These are phyloP conservation scores for Penicillium nordicum DNA, from an alignment of 2,329 filamentous ascomycete species.

Conservation along the genomic window DNA sequence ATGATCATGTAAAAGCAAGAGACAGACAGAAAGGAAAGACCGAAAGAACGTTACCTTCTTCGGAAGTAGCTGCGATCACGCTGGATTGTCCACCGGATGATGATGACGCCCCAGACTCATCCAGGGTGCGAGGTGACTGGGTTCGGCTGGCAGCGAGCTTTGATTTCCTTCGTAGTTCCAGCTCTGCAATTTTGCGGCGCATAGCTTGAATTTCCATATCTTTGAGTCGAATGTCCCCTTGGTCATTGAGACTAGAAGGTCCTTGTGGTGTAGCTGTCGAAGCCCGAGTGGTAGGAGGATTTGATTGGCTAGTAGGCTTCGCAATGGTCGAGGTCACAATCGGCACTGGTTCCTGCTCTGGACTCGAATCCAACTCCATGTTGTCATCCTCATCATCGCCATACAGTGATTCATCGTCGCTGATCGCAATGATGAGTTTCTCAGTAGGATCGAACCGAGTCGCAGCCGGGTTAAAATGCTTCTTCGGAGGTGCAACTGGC, in stretches of 20 bases:
- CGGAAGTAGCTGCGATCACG: neutral
- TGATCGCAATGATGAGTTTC: slow-evolving; percentile 77
- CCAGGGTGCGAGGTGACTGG: slow-evolving; percentile 33
- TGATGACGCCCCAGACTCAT: slow-evolving; percentile 21
- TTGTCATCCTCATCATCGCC: slow-evolving; percentile 29
- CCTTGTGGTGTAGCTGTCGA: slow-evolving; percentile 37
- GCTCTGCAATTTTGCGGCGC: slow-evolving; percentile 50
- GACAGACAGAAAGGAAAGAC: neutral
- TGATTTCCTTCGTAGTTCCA: slow-evolving; percentile 45
- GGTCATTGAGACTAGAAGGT: slow-evolving; percentile 35
- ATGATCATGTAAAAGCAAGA: neutral
- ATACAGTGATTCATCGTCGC: slow-evolving; percentile 61
- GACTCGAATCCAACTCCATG: slow-evolving; percentile 31
- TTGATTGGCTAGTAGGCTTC: slow-evolving; percentile 40
- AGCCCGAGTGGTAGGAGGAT: slow-evolving; percentile 38
- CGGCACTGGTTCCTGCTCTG: slow-evolving; percentile 25
- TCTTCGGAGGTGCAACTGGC: slow-evolving; percentile 51
- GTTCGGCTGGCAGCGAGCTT: slow-evolving; percentile 38
- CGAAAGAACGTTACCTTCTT: slow-evolving; percentile 8
- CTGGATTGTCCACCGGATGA: slow-evolving; percentile 16
- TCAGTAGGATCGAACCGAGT: slow-evolving; percentile 46
- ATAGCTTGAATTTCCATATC: slow-evolving; percentile 49
- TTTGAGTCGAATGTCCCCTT: slow-evolving; percentile 47
- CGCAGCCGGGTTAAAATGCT: slow-evolving; percentile 58
- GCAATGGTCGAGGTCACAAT: slow-evolving; percentile 45